phyloP scores from a whole-genome alignment of 1,139 yeast species.

The Diutina rugosa region DNA sequence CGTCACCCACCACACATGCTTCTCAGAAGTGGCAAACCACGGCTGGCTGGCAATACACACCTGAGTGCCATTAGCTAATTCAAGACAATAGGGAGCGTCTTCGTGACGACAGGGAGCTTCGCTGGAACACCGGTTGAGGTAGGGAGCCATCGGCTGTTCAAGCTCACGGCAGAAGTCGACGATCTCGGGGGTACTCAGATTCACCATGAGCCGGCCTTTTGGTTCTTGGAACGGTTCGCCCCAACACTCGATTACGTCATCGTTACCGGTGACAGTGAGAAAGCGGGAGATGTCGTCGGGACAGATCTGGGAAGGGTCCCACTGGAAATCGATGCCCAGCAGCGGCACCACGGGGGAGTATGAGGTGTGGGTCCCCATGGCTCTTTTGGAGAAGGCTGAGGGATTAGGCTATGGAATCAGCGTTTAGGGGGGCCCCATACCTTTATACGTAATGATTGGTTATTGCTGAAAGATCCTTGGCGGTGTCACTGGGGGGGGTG shows the following conservation, averaged over 20 bases:
- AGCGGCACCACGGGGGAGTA: not conserved
- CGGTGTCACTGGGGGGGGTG: not conserved
- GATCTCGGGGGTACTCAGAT: not conserved
- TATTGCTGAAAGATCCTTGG: not conserved
- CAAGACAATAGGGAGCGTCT: not conserved
- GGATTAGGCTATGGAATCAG: no score
- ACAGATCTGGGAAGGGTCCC: not conserved
- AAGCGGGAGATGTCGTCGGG: not conserved
- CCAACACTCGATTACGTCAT: not conserved
- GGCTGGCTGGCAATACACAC: not conserved
- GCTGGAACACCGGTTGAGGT: not conserved
- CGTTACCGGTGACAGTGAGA: not conserved
- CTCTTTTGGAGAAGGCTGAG: no score
- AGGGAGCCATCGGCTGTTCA: not conserved
- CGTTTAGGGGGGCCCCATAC: no score
- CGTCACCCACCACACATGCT: not conserved
- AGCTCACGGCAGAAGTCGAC: not conserved
- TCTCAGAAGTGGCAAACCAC: not conserved
- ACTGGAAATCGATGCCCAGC: not conserved
- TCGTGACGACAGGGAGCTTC: not conserved
- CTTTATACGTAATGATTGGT: no score
- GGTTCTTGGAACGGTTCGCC: not conserved
- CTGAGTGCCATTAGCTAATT: not conserved
- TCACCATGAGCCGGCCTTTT: not conserved
- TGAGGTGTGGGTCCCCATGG: not conserved